Base-by-base conservation (phyloP, 257 asterid species). In the Knoxia roxburghii region DNA sequence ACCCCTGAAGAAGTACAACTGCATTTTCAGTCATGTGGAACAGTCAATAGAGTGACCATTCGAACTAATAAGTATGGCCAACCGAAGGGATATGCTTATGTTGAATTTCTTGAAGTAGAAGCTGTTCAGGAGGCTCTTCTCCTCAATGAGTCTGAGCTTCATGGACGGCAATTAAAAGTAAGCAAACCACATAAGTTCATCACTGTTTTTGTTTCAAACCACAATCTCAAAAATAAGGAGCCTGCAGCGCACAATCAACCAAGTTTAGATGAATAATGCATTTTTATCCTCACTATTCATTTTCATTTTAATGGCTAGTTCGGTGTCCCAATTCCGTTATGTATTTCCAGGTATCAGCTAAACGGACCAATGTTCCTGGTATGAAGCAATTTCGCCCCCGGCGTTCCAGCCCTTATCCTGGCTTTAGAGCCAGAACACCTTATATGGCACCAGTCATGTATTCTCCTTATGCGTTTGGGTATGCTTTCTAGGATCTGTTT, bases 1-100 rank as follows among this genome's bases (percentile, higher is more conserved):
- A 89, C 88, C 12, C 95, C 95, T 0, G 90, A 89, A 82, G 96
- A 89, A 75, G 94, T 86, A 61, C 96, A 89, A 67, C 95, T 83
- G 86, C 96, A 89, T 84, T 89, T 86, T 71, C 91, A 85, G 81
- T 74, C 96, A 24, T 85, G 92, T 76, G 95, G 95, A 59, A 85
- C 90, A 2, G 96, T 89, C 72, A 86, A 89, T 71, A 79, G 96
- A 60, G 95, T 89, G 60, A 89, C 96, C 56, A 85, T 89, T 41
- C 81, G 91, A 76, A 81, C 90, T 55, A 81, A 85, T 82, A 89
- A 89, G 77, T 82, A 62, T 73, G 92, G 95, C 49, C 95, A 86
- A 75, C 95, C 96, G 39, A 89, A 89, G 77, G 95, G 96, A 41
- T 89, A 82, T 72, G 95, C 92, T 51, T 86, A 86, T 76, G 92